Base-by-base conservation (phyloP, 768 basidiomycete genomes). In the Boletus sensibilis region DNA sequence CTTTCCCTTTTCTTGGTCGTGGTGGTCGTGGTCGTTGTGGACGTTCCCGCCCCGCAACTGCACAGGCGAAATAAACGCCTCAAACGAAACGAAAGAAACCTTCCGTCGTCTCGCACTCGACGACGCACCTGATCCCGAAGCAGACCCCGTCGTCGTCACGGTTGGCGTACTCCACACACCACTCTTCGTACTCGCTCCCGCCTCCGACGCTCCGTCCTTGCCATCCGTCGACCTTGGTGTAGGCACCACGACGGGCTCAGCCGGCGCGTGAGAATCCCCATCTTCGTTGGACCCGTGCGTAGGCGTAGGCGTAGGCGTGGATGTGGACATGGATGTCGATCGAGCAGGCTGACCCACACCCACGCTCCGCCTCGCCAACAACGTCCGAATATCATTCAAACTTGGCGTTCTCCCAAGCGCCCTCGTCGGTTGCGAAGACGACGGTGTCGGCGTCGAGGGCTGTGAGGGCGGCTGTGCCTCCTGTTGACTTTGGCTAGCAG, bases 61-160 rank as follows among this genome's bases (percentile, higher is more conserved):
- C 10, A 37, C 42, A 5, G 63, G 63, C 16, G 68, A 70, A 11
- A 69, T 68, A 43, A 66, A 70, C 7, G 51, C 60, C 31, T 64
- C 56, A 11, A 69, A 70, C 8, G 63, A 55, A 10, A 52, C 21
- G 13, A 39, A 37, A 20, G 57, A 4, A 12, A 31, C 6, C 1
- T 11, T 4, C 5, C 42, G 39, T 21, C 34, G 58, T 25, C 52
- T 43, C 8, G 25, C 40, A 1, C 38, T 51, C 8, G 35, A 53
- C 10, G 46, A 41, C 16, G 37, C 14, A 4, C 38, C 27, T 16
- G 37, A 43, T 29, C 47, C 35, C 7, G 53, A 56, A 5, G 18
- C 16, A 1, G 57, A 46, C 16, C 2, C 39, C 40, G 44, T n/a
- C 18, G 50, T 44, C 27, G 58, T 41, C 21, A 13, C 39, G 12